Evolutionary conservation across 176 grass and related monocot species (phyloP).

Genomic region (Carex cristatella): DNA sequence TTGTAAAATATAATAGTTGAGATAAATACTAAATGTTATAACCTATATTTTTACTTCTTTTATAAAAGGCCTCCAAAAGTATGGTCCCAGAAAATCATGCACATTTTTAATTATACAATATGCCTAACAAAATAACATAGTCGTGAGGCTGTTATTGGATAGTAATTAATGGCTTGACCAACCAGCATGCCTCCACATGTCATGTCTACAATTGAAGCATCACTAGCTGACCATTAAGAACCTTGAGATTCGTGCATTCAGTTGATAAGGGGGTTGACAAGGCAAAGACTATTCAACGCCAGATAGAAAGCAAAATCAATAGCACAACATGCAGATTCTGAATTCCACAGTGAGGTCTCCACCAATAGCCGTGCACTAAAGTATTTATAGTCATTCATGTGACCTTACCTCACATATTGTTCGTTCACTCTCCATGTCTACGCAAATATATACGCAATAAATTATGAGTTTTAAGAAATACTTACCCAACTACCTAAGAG

Average conservation of each 20-base stretch:
- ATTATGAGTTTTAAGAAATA: too few relatives aligned
- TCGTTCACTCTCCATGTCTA: not conserved
- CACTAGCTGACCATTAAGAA: not conserved
- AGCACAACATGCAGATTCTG: constrained; percentile 10
- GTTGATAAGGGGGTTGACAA: not conserved
- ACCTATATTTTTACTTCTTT: too few relatives aligned
- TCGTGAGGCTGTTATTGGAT: not conserved
- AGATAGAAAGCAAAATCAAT: not conserved
- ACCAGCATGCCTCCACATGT: constrained; percentile 1
- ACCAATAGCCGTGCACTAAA: not conserved
- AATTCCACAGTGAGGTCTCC: not conserved
- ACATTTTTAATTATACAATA: not conserved
- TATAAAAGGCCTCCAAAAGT: not conserved
- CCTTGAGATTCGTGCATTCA: not conserved
- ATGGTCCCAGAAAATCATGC: not conserved
- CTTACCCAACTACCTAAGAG: too few relatives aligned
- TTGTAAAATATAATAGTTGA: not conserved
- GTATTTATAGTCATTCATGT: not conserved
- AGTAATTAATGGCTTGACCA: not conserved
- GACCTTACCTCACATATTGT: not conserved
- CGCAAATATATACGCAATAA: not conserved
- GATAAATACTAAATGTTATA: too few relatives aligned
- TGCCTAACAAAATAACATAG: not conserved
- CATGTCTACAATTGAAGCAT: not conserved
- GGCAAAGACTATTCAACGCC: not conserved